These are phyloP conservation scores for Rhipidocladum racemiflorum DNA, from an alignment of 176 grass and related monocot species.

Conservation along the genomic window DNA sequence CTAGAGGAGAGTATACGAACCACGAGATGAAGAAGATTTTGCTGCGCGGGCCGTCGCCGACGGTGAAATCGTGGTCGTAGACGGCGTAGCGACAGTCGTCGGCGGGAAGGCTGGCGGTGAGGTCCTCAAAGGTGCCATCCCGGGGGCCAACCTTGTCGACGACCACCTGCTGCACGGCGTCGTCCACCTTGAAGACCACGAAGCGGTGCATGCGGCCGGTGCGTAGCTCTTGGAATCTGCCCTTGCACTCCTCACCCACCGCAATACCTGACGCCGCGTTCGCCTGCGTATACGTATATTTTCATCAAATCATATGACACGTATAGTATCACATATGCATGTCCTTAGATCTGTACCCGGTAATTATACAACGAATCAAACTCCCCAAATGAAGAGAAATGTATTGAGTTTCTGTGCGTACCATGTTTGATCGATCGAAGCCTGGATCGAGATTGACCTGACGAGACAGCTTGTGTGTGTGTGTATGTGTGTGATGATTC, in stretches of 20 bases:
- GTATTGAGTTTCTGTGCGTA: neutral
- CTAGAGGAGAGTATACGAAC: neutral
- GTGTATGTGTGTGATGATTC: too few species aligned
- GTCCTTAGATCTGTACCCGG: neutral
- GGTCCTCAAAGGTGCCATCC: slow-evolving; percentile 31
- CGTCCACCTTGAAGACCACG: slow-evolving; percentile 62
- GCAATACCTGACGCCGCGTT: slow-evolving; percentile 48
- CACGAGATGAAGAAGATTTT: slow-evolving; percentile 59
- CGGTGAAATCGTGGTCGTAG: slow-evolving; percentile 60
- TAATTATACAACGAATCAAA: too few species aligned
- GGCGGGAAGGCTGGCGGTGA: slow-evolving; percentile 42
- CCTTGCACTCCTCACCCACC: slow-evolving; percentile 48
- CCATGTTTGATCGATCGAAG: neutral
- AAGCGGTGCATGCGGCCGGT: slow-evolving; percentile 38
- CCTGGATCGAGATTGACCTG: neutral
- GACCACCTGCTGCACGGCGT: slow-evolving; percentile 37
- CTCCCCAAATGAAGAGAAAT: too few species aligned
- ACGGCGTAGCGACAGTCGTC: slow-evolving; percentile 59
- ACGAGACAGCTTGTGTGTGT: neutral
- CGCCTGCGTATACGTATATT: neutral
- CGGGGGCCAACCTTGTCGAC: slow-evolving; percentile 48
- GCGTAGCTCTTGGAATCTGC: slow-evolving; percentile 60
- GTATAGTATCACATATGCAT: neutral
- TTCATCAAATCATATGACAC: neutral
- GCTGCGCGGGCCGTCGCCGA: slow-evolving; percentile 41